These are phyloP conservation scores for Trichocomaceae sp. DNA, from an alignment of 2,329 filamentous ascomycete species.

Conservation along the genomic window DNA sequence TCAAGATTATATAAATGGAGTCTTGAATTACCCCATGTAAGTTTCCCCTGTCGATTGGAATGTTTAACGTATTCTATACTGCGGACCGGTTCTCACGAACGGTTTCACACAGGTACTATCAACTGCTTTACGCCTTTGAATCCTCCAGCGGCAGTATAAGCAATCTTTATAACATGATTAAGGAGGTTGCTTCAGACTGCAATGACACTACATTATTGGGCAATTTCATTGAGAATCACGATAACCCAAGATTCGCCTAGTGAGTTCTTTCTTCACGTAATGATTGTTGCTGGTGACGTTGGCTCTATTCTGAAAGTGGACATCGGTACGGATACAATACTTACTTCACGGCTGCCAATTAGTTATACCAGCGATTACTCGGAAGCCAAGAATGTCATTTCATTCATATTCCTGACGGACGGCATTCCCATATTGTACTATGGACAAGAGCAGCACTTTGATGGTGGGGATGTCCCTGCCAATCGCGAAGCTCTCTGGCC, in stretches of 20 bases:
- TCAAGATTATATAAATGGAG: conserved; percentile 41
- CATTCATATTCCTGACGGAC: conserved; percentile 53
- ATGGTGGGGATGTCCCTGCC: conserved; percentile 44
- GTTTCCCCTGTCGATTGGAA: not conserved
- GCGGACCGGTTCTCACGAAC: too few relatives aligned
- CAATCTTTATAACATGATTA: conserved; percentile 31
- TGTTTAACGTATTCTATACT: not conserved
- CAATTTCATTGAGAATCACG: conserved; percentile 57
- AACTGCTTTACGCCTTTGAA: conserved; percentile 31
- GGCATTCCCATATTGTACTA: conserved; percentile 62
- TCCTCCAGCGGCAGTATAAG: conserved; percentile 30
- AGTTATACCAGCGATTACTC: conserved; percentile 28
- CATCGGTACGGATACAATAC: not conserved
- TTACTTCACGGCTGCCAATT: not conserved
- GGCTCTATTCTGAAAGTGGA: not conserved
- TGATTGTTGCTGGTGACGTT: not conserved
- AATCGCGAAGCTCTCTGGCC: conserved; percentile 55
- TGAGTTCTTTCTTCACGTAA: not conserved
- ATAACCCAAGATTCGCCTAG: conserved; percentile 51
- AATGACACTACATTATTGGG: conserved; percentile 45
- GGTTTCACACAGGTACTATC: conserved; percentile 20
- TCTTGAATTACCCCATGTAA: conserved; percentile 44
- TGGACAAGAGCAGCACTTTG: conserved; percentile 59
- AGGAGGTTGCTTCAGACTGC: conserved; percentile 29
- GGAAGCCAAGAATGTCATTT: conserved; percentile 56